phyloP scores from a whole-genome alignment of 163 green algal species.

The Prototheca wickerhamii region DNA sequence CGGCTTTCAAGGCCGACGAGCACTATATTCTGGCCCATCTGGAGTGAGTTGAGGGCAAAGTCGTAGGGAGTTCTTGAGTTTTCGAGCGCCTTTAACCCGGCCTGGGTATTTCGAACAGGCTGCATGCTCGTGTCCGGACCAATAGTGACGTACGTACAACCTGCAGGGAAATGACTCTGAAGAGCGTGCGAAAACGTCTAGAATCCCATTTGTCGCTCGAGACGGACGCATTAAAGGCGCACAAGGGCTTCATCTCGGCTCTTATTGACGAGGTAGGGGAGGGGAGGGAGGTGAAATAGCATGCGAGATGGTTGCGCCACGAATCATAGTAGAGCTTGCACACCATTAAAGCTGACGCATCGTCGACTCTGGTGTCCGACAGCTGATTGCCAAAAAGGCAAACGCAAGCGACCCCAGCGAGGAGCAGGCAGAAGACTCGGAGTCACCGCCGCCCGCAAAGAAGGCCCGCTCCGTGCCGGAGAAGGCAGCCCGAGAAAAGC shows the following conservation, averaged over 20 bases:
- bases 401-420: background rate
- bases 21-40: no score
- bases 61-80: no score
- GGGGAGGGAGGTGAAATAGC: background rate
- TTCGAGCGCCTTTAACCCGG: no score
- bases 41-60: no score
- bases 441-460: no score
- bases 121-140: background rate
- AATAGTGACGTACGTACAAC: background rate
- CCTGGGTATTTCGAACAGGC: no score
- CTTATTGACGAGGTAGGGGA: constrained; percentile 21
- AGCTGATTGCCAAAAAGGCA: no score
- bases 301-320: background rate
- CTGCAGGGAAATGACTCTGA: constrained; percentile 42
- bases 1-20: no score
- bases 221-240: constrained; percentile 31
- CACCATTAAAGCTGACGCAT: background rate
- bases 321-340: background rate
- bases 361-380: no score
- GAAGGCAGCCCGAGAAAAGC: background rate
- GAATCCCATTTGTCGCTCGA: constrained; percentile 37
- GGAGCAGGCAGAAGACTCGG: background rate
- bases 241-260: constrained; percentile 28
- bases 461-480: background rate
- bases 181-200: constrained; percentile 29